Evolutionary conservation across 2,329 filamentous ascomycete species (phyloP).

Genomic region (Eutypa lata): DNA sequence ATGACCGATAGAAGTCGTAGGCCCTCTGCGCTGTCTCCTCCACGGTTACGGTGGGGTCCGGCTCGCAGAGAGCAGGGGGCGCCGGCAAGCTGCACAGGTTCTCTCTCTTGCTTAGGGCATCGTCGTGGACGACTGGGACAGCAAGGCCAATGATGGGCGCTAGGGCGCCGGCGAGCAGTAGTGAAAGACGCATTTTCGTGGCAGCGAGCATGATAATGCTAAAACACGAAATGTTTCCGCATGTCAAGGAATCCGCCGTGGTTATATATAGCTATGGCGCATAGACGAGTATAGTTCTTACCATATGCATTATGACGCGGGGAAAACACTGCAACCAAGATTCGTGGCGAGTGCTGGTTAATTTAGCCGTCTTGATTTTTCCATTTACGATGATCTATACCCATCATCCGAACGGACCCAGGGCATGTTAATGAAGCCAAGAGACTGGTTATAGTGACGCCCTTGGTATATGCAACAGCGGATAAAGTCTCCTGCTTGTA

Average conservation of each 20-base stretch:
- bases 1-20: conserved; percentile 39
- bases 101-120: conserved; percentile 26
- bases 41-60: conserved; percentile 29
- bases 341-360: conserved; percentile 5
- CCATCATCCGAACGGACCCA: conserved; percentile 22
- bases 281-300: conserved; percentile 1
- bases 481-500: background rate
- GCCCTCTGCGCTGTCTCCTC: conserved; percentile 35
- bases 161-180: conserved; percentile 21
- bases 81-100: conserved; percentile 34
- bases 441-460: background rate
- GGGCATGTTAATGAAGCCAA: background rate
- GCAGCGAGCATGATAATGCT: background rate
- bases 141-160: conserved; percentile 24
- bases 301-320: conserved; percentile 13
- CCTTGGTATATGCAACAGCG: background rate
- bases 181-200: conserved; percentile 26
- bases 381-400: conserved; percentile 20
- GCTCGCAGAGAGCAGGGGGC: conserved; percentile 33
- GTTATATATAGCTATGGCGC: conserved; percentile 9
- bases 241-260: conserved; percentile 1
- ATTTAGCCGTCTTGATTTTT: conserved; percentile 22
- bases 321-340: conserved; percentile 15
- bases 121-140: conserved; percentile 18
- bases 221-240: conserved; percentile 1